A percentile compares a stretch with the other conserved stretches of the same genome.
These are phyloP conservation scores for Yamadazyma atlantica DNA, from an alignment of 1,139 yeast species.

Conservation along the genomic window DNA sequence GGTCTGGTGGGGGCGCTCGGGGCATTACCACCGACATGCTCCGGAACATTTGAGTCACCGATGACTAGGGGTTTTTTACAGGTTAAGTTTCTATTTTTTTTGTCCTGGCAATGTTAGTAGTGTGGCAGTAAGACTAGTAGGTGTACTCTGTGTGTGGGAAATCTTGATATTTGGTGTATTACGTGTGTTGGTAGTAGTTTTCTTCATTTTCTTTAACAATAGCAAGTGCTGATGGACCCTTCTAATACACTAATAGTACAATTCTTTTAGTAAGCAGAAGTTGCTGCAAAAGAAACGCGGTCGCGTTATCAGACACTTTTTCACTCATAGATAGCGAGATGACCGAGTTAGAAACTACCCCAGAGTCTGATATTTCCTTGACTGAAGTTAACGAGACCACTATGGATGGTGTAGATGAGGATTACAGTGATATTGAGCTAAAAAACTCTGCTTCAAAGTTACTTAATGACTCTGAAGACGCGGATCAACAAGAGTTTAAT, in stretches of 20 bases:
- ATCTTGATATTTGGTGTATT: too few species aligned
- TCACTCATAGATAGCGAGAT: not conserved
- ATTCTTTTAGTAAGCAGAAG: too few species aligned
- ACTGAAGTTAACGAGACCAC: not conserved
- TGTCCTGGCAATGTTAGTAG: not conserved
- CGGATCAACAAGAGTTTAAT: conserved; percentile 42
- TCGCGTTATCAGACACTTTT: not conserved
- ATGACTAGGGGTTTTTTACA: not conserved
- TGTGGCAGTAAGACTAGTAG: too few species aligned
- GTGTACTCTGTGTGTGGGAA: too few species aligned
- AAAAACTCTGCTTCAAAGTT: conserved; percentile 1
- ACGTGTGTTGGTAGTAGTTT: too few species aligned
- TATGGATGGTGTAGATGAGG: conserved; percentile 1
- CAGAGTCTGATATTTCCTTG: conserved; percentile 1
- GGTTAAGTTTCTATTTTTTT: not conserved
- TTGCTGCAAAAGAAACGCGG: conserved; percentile 1
- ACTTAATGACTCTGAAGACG: conserved; percentile 2
- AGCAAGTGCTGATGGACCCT: too few species aligned
- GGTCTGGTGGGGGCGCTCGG: not conserved
- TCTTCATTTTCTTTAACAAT: too few species aligned
- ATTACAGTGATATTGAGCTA: not conserved
- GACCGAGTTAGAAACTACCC: not conserved
- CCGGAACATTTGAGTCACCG: not conserved
- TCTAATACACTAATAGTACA: too few species aligned
- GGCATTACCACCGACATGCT: too few species aligned